A percentile compares a stretch with the other conserved stretches of the same genome.
Evolutionary conservation across 352 stramenopile species (phyloP).

Genomic region (Pythium coloratum): DNA sequence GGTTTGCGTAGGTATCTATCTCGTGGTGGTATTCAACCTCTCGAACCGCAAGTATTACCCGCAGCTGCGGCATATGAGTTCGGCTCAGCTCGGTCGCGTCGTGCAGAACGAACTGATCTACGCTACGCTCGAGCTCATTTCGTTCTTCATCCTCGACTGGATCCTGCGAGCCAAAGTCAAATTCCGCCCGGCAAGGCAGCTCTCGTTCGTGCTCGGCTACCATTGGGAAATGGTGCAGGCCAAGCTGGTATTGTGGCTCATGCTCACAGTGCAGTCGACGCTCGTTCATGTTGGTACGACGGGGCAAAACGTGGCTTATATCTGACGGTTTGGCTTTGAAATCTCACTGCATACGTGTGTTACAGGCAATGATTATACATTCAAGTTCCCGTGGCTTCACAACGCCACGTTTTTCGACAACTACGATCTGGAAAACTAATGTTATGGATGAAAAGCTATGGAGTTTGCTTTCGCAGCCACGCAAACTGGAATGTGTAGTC

Average conservation of each 20-base stretch:
- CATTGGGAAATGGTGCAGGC: constrained; percentile 6
- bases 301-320: too few relatives aligned
- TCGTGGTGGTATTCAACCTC: background rate
- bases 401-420: background rate
- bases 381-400: background rate
- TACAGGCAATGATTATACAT: background rate
- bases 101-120: background rate
- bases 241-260: background rate
- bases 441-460: too few relatives aligned
- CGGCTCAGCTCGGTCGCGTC: background rate
- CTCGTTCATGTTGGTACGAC: background rate
- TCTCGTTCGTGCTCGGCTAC: background rate
- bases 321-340: too few relatives aligned
- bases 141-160: background rate
- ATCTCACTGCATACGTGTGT: too few relatives aligned
- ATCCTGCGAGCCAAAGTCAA: background rate
- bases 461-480: background rate
- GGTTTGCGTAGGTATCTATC: background rate
- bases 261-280: background rate
- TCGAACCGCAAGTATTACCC: background rate
- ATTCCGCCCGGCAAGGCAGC: background rate
- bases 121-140: background rate
- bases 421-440: too few relatives aligned
- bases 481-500: background rate
- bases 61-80: background rate